Evolutionary conservation across 208 protist species (phyloP).

Genomic region (Leishmania gerbilli): DNA sequence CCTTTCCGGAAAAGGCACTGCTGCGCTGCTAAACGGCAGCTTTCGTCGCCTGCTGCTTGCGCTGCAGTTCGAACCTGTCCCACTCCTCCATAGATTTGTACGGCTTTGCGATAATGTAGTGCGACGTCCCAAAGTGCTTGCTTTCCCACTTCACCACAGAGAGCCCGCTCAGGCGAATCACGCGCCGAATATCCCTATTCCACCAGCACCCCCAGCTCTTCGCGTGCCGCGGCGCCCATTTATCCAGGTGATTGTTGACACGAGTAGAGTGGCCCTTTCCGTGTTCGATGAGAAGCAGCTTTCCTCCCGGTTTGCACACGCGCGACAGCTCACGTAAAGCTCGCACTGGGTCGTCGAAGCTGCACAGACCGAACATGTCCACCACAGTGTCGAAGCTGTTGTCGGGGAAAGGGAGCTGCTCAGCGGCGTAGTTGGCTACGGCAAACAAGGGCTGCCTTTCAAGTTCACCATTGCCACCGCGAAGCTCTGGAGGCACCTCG

Average conservation of each 20-base stretch:
- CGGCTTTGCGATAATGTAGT: constrained; percentile 84
- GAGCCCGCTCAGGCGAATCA: constrained; percentile 69
- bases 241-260: constrained; percentile 85
- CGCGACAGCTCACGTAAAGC: constrained; percentile 89
- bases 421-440: constrained; percentile 78
- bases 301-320: constrained; percentile 88
- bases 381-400: constrained; percentile 92
- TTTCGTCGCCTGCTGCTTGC: constrained; percentile 12
- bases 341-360: constrained; percentile 89
- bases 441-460: constrained; percentile 53
- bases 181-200: constrained; percentile 85
- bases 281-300: constrained; percentile 89
- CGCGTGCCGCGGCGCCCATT: constrained; percentile 83
- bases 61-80: constrained; percentile 39
- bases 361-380: constrained; percentile 92
- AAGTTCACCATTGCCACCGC: constrained; percentile 12
- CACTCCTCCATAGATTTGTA: constrained; percentile 82
- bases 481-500: constrained; percentile 14
- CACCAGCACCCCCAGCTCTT: constrained; percentile 91
- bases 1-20: not conserved
- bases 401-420: constrained; percentile 84
- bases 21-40: constrained; percentile 2
- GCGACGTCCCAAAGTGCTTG: constrained; percentile 89
- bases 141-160: constrained; percentile 64
- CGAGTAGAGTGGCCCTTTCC: constrained; percentile 63